Evolutionary conservation across 1,139 yeast genomes (phyloP), one percentile per base, ranked within the genome.

Genomic region (Suhomyces ambrosiae): DNA sequence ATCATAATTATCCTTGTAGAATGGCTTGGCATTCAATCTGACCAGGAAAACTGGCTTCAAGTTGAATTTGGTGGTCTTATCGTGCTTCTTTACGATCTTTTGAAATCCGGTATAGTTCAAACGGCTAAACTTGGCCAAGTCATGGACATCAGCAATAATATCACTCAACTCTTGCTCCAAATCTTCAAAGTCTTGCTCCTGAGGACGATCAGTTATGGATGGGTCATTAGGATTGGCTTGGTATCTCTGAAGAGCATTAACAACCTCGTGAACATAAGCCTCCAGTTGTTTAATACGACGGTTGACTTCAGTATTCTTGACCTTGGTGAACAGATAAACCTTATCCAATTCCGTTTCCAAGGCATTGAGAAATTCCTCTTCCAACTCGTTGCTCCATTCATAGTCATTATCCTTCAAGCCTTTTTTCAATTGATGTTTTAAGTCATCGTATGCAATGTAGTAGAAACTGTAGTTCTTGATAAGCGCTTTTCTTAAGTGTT

Each of bases 141-240:
- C 98, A 56, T 92, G 97, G 32, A 92, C 97, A 65, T 90, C 97
- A 21, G 97, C 97, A 62, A 92, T 90, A 49, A 92, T 83, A 53
- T 90, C 97, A 38, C 90, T 80, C 50, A 92, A 71, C 56, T 89
- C 97, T 49, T 86, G 94, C 64, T 92, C 97, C 52, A 92, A 74
- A 42, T 83, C 88, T 53, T 88, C 94, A 55, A 89, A 92, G 56
- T 87, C 95, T 58, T 86, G 87, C 56, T 89, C 96, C 41, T 73
- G 69, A 5, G 77, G 77, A 26, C 69, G 68, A 23, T 41, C 45
- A n/a, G 58, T 61, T 48, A 52, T 58, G 53, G 41, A 67, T 3
- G 45, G 33, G 34, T 45, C 37, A 37, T 37, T 23, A 22, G 43
- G 40, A 30, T 40, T 32, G 47, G 52, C 42, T 38, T 54, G 51